Conservation (phyloP, 2,329 filamentous ascomycete species). For the Ascochyta lentis region DNA sequence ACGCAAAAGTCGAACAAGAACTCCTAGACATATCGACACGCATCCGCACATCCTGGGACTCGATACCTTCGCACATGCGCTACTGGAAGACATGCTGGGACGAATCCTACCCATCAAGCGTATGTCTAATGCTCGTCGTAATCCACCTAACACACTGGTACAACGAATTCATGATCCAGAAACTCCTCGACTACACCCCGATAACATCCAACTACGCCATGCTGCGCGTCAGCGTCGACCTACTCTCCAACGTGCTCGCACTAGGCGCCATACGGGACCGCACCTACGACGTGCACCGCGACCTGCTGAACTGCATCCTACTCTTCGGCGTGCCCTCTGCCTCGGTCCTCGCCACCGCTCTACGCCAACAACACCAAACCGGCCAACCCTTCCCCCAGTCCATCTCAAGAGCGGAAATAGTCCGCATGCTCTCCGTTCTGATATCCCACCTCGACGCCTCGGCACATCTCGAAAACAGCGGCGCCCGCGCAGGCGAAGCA, state of each 20-base stretch:
- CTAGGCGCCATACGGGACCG: constrained; percentile 40
- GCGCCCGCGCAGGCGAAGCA: constrained; percentile 42
- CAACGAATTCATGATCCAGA: constrained; percentile 47
- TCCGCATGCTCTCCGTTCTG: constrained; percentile 51
- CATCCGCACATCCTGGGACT: constrained; percentile 36
- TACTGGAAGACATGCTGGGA: constrained; percentile 43
- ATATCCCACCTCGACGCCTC: constrained; percentile 49
- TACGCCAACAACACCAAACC: constrained; percentile 38
- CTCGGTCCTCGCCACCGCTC: constrained; percentile 37
- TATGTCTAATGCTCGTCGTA: constrained; percentile 46
- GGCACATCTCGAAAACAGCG: constrained; percentile 36
- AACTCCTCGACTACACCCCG: constrained; percentile 36
- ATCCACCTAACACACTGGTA: constrained; percentile 43
- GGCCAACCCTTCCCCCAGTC: constrained; percentile 38
- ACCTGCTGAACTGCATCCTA: constrained; percentile 38
- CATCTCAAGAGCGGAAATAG: constrained; percentile 45
- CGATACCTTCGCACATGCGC: constrained; percentile 36
- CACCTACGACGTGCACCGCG: constrained; percentile 41
- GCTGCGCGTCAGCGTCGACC: constrained; percentile 34
- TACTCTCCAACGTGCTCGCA: constrained; percentile 37
- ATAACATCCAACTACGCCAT: constrained; percentile 34
- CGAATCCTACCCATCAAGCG: constrained; percentile 28
- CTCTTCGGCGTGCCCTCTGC: constrained; percentile 41
- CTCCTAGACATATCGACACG: constrained; percentile 41
- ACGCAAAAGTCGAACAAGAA: constrained; percentile 26